phyloP scores from a whole-genome alignment of 2,329 filamentous ascomycete genomes.

The Trichoderma sp. region DNA sequence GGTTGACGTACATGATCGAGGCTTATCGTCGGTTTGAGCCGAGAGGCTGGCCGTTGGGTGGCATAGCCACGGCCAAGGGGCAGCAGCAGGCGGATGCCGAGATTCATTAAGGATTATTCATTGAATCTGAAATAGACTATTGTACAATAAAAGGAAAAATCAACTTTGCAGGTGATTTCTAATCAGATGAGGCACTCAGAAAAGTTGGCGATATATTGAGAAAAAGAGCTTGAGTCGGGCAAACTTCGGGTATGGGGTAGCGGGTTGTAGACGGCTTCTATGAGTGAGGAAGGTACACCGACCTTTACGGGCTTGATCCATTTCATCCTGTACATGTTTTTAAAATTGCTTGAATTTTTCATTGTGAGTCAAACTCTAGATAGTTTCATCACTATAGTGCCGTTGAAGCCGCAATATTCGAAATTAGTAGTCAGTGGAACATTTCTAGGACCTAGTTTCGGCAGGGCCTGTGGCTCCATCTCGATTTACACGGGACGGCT shows the following conservation, averaged over 20 bases:
- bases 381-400: background rate
- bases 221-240: conserved; percentile 19
- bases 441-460: background rate
- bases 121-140: background rate
- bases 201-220: conserved; percentile 1
- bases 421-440: background rate
- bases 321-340: background rate
- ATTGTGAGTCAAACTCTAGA: background rate
- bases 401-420: background rate
- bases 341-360: background rate
- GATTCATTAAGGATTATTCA: conserved; percentile 26
- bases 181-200: background rate
- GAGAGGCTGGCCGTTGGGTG: conserved; percentile 31
- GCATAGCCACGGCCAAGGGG: conserved; percentile 35
- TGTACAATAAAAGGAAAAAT: background rate
- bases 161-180: background rate
- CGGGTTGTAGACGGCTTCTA: background rate
- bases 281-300: background rate
- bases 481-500: background rate
- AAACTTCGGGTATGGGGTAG: conserved; percentile 23
- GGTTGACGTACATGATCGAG: conserved; percentile 52
- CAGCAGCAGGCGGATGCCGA: conserved; percentile 30
- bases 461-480: background rate
- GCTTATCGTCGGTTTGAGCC: conserved; percentile 43
- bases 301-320: background rate